Evolutionary conservation across 495 filamentous ascomycete species (phyloP).

Genomic region (Immersiella caudata): DNA sequence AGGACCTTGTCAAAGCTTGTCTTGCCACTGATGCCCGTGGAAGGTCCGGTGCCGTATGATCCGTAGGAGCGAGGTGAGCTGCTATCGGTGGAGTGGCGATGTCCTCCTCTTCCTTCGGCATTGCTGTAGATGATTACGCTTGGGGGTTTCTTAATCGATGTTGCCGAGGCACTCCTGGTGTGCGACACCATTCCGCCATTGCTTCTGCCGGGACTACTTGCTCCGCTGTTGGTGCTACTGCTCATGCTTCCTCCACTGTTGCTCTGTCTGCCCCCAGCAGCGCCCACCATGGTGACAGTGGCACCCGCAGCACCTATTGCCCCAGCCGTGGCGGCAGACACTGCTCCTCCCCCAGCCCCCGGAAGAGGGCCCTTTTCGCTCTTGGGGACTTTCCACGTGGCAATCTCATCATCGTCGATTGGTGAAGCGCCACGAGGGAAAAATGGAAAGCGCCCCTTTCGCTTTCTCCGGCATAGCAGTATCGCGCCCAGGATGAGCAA

Average conservation of each 20-base stretch:
- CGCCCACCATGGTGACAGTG: neutral
- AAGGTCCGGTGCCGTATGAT: slow-evolving; percentile 22
- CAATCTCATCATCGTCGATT: slow-evolving; percentile 57
- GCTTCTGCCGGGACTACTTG: slow-evolving; percentile 21
- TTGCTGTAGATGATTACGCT: slow-evolving; percentile 52
- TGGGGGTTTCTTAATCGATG: slow-evolving; percentile 45
- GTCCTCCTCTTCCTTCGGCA: slow-evolving; percentile 25
- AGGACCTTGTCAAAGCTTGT: slow-evolving; percentile 45
- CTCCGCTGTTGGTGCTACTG: neutral
- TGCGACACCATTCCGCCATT: slow-evolving; percentile 32
- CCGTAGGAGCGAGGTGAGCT: slow-evolving; percentile 39
- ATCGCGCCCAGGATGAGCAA: slow-evolving; percentile 37
- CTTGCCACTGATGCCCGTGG: slow-evolving; percentile 26
- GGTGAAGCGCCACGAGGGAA: slow-evolving; percentile 50
- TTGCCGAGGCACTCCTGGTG: slow-evolving; percentile 42
- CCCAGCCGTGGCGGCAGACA: slow-evolving; percentile 20
- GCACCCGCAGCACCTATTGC: slow-evolving; percentile 17
- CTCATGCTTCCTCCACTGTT: neutral
- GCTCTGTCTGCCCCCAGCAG: neutral
- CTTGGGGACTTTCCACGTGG: slow-evolving; percentile 49
- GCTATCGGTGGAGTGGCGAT: slow-evolving; percentile 41
- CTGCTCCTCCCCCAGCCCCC: slow-evolving; percentile 25
- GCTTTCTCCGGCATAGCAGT: slow-evolving; percentile 36
- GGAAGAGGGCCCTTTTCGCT: slow-evolving; percentile 27
- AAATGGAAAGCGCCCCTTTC: slow-evolving; percentile 39